phyloP scores from a whole-genome alignment of 2,329 filamentous ascomycete genomes.

The Eutypa lata region DNA sequence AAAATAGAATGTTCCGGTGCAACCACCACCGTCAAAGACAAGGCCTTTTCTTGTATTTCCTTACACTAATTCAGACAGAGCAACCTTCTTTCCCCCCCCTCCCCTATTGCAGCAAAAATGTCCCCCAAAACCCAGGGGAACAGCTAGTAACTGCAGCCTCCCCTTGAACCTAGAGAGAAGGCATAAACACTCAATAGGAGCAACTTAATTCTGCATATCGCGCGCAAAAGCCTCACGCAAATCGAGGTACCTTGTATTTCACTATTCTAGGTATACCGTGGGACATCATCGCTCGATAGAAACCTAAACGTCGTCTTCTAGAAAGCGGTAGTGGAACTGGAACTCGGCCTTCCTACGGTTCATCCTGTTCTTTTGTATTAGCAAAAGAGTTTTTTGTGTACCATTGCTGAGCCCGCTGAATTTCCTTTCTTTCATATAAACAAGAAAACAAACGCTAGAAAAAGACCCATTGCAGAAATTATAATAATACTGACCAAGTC shows the following conservation, averaged over 20 bases:
- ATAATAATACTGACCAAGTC: slow-evolving; percentile 71
- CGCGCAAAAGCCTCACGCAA: too few species aligned
- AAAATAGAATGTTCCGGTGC: neutral
- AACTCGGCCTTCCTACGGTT: slow-evolving; percentile 1
- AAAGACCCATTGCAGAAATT: neutral
- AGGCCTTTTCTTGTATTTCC: neutral
- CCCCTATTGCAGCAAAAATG: neutral
- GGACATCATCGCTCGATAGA: too few species aligned
- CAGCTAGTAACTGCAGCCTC: too few species aligned
- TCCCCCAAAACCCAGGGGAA: neutral
- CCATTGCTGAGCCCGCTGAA: too few species aligned
- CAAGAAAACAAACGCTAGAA: neutral
- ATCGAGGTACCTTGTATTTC: too few species aligned
- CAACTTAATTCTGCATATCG: too few species aligned
- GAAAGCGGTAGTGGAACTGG: neutral
- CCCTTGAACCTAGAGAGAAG: too few species aligned
- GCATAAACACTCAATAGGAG: too few species aligned
- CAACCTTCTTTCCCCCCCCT: neutral
- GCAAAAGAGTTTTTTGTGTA: neutral
- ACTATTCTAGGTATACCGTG: too few species aligned
- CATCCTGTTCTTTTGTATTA: neutral
- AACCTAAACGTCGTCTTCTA: neutral
- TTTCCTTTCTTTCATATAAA: too few species aligned
- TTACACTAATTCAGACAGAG: neutral
- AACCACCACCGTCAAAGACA: neutral